Base-by-base conservation (phyloP, 1,284 basidiomycete genomes). In the Marasmius oreades region DNA sequence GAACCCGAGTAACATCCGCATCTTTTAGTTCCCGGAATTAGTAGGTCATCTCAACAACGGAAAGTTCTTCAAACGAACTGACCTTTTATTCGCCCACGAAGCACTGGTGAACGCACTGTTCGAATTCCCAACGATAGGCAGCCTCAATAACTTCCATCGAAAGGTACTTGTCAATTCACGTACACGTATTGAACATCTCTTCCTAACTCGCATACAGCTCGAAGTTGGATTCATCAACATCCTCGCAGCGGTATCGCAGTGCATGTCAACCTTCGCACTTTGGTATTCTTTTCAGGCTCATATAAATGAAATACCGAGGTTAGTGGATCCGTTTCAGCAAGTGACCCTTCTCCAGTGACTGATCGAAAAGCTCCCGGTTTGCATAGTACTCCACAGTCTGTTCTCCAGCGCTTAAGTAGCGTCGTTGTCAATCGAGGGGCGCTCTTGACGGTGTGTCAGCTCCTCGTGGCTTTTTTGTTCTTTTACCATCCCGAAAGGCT, bases 271-370 rank as follows among this genome's bases (percentile, higher is more conserved):
- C 24, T 23, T 33, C 5, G 47, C 47, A 11, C 47, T 50, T 1
- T 50, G 47, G 47, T 50, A 31, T n/a, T 50, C 47, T n/a, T 50
- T 50, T 7, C 47, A 26, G 10, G 47, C 26, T 26, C 47, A 50
- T 33, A 50, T 50, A 16, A 26, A 31, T 14, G 47, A 50, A 20
- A 20, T 20, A 7, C 5, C 47, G 1, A 42, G 39, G 47, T 50
- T 28, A 16, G 20, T 33, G 12, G 7, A 7, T 33, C 28, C 4
- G 7, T 12, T n/a, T 33, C 28, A 23, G 22, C 24, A 47, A 14
- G 12, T 4, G 11, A 3, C 10, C 28, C 5, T 45, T 20, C 11
- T 16, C 23, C 23, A 2, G n/a, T 20, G 3, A 24, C 43, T 45
- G 43, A 47, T 14, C 11, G 10, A 3, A n/a, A 47, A n/a, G 12